A percentile compares a stretch with the other conserved stretches of the same genome.
Conservation (phyloP, 495 filamentous ascomycete species). For the Platismatia glauca region DNA sequence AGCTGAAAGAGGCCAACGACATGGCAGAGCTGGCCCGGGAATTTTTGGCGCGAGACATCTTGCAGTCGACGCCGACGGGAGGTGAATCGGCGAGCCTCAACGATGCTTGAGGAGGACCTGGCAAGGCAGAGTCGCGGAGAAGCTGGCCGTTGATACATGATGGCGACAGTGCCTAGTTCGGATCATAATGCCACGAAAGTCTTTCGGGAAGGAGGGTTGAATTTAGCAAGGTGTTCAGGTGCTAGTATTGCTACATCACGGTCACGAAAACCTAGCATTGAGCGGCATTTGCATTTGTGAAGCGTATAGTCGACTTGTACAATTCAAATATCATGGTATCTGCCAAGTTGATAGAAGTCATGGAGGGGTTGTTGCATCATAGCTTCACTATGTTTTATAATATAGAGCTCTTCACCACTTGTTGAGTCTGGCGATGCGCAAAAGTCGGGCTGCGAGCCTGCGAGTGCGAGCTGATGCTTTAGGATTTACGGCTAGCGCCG, state of each 20-base stretch:
- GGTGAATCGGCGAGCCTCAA: neutral
- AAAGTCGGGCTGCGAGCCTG: too few relatives aligned
- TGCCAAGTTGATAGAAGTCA: neutral
- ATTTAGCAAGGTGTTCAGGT: conserved; percentile 11
- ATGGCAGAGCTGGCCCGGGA: conserved; percentile 30
- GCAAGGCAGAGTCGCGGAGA: neutral
- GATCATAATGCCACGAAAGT: neutral
- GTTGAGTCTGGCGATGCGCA: too few relatives aligned
- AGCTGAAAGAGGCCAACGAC: conserved; percentile 42
- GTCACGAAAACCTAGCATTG: neutral
- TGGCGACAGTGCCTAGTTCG: neutral
- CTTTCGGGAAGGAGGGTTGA: neutral
- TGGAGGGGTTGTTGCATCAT: neutral
- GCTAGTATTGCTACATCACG: conserved; percentile 2
- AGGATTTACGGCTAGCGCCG: conserved; percentile 2
- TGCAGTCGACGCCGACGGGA: neutral
- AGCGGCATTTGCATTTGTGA: neutral
- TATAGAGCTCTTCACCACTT: too few relatives aligned
- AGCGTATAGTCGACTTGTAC: neutral
- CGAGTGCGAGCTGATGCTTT: too few relatives aligned
- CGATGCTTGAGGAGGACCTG: neutral
- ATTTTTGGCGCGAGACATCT: neutral
- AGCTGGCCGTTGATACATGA: neutral
- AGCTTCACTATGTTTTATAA: too few relatives aligned
- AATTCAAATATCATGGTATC: neutral